A percentile compares a stretch with the other conserved stretches of the same genome.
Conservation (phyloP, 169 alveolate species). For the Eimeria maxima region DNA sequence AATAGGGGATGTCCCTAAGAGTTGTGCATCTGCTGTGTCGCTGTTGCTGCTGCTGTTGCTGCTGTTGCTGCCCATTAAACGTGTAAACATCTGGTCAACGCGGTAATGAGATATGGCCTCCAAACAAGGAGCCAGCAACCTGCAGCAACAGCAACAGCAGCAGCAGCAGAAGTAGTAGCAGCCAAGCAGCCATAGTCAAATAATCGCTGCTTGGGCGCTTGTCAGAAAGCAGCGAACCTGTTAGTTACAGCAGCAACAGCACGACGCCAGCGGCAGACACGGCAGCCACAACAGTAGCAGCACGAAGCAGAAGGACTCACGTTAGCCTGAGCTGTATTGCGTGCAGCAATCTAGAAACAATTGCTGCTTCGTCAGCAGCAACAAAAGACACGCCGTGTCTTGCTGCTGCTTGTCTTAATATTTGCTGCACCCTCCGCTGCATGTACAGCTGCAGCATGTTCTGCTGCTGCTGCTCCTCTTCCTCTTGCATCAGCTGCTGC, state of each 20-base stretch:
- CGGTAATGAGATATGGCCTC: conserved; percentile 22
- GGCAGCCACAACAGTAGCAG: background rate
- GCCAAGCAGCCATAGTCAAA: background rate
- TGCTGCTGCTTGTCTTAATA: background rate
- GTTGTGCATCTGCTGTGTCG: conserved; percentile 21
- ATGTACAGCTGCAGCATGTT: background rate
- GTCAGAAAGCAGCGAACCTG: background rate
- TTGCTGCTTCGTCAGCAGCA: conserved; percentile 59
- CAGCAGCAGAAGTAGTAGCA: background rate
- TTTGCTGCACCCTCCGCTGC: conserved; percentile 54
- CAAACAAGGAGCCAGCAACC: conserved; percentile 52
- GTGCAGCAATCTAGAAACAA: background rate
- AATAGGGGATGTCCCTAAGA: background rate
- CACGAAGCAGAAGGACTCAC: conserved; percentile 37
- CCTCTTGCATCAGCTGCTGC: too few relatives aligned
- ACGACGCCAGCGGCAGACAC: background rate
- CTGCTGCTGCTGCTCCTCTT: conserved; percentile 34
- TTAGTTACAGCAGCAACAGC: background rate
- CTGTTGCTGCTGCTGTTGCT: conserved; percentile 49
- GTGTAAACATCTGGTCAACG: conserved; percentile 14
- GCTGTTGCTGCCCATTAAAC: conserved; percentile 8
- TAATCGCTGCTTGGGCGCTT: background rate
- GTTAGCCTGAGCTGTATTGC: conserved; percentile 30
- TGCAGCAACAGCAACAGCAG: conserved; percentile 52
- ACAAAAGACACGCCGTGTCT: background rate